These are phyloP conservation scores for Tremellales sp. DNA, from an alignment of 1,284 basidiomycete genomes.

Conservation along the genomic window DNA sequence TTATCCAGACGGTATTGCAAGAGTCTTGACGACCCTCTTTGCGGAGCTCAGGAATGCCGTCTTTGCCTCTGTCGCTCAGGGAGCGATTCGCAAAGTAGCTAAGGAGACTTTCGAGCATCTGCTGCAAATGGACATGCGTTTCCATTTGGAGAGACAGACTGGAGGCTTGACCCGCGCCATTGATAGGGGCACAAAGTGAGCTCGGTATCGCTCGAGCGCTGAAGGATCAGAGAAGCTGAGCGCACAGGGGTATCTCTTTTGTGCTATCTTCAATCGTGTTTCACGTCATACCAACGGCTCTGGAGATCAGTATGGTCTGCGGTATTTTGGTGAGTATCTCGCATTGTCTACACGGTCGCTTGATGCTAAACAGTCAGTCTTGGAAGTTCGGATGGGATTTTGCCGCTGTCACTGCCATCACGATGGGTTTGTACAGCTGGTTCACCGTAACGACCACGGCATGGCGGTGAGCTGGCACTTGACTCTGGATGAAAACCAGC, in stretches of 20 bases:
- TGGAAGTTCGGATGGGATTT: constrained; percentile 98
- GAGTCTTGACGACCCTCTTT: constrained; percentile 84
- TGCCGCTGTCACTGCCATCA: constrained; percentile 79
- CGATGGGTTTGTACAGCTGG: constrained; percentile 91
- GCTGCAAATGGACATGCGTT: constrained; percentile 82
- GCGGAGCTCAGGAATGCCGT: constrained; percentile 91
- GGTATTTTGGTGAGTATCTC: constrained; percentile 75
- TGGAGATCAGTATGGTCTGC: constrained; percentile 95
- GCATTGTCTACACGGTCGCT: not conserved
- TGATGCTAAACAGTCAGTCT: constrained; percentile 54
- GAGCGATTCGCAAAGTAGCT: constrained; percentile 89
- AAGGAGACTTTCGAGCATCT: constrained; percentile 90
- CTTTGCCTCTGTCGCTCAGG: constrained; percentile 93
- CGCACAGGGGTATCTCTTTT: constrained; percentile 84
- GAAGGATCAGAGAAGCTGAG: constrained; percentile 2
- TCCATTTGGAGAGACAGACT: constrained; percentile 90
- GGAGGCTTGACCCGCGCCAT: constrained; percentile 95
- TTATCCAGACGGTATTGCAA: constrained; percentile 74
- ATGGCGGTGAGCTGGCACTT: constrained; percentile 63
- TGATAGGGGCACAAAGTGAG: constrained; percentile 91
- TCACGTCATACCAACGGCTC: constrained; percentile 89
- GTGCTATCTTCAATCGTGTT: constrained; percentile 90
- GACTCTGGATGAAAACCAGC: constrained; percentile 15
- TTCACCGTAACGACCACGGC: constrained; percentile 94
- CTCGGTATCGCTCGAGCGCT: constrained; percentile 1